A percentile compares a stretch with the other conserved stretches of the same genome.
These are phyloP conservation scores for Linaria vulgaris DNA, from an alignment of 257 asterid genomes.

Conservation along the genomic window DNA sequence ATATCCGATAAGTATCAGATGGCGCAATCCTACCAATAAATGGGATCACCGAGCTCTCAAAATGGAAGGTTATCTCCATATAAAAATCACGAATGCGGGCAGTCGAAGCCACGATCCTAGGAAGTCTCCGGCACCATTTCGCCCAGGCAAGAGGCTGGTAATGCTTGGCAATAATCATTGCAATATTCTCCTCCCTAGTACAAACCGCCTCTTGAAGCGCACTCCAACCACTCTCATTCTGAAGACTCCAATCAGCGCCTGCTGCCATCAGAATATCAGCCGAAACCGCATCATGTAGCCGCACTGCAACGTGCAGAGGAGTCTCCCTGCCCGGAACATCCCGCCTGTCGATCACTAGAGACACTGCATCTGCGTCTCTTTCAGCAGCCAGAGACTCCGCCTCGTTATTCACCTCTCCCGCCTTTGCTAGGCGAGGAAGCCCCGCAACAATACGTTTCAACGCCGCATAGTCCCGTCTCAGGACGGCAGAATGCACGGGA, in stretches of 20 bases:
- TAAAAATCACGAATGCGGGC: constrained; percentile 89
- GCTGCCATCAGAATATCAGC: constrained; percentile 98
- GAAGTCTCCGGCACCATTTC: constrained; percentile 98
- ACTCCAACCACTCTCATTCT: constrained; percentile 98
- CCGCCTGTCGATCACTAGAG: constrained; percentile 75
- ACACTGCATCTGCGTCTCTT: constrained; percentile 71
- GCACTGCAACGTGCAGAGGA: constrained; percentile 91
- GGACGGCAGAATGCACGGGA: constrained; percentile 85
- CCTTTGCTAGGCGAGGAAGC: constrained; percentile 78
- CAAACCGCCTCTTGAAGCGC: constrained; percentile 99
- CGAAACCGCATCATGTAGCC: constrained; percentile 66
- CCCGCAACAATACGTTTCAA: constrained; percentile 61
- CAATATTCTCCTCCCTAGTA: constrained; percentile 86
- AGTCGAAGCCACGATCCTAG: constrained; percentile 88
- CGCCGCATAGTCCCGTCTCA: constrained; percentile 58
- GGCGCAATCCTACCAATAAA: constrained; percentile 98
- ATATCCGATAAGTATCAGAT: constrained; percentile 90
- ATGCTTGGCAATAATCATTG: constrained; percentile 93
- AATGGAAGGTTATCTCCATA: constrained; percentile 97
- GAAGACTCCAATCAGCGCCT: constrained; percentile 99
- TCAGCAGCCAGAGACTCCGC: constrained; percentile 86
- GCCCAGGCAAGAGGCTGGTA: constrained; percentile 99
- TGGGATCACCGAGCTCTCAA: constrained; percentile 97
- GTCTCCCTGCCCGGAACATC: constrained; percentile 98
- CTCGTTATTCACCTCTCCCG: constrained; percentile 88